Evolutionary conservation across 2,329 filamentous ascomycete species (phyloP), one percentile per base, ranked within the genome.

Genomic region (Leptographium galeiforme): DNA sequence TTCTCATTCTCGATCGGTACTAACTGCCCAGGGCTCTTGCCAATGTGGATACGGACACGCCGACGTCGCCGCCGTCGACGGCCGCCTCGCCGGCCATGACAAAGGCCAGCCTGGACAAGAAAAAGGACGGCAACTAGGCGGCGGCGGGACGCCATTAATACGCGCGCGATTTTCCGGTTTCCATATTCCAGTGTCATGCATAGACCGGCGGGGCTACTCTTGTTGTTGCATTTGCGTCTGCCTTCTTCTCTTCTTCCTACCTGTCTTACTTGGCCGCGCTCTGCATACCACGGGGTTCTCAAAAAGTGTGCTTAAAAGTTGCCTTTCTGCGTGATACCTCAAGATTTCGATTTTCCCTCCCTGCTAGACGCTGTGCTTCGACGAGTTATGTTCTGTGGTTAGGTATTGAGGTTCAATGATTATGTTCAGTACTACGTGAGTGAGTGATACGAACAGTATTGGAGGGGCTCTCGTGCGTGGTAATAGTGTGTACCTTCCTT

Each of bases 51-150:
- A 75, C 73, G 61, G 78, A 80, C 64, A 75, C 78, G 68, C 82
- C 76, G 57, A 76, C 79, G 62, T 88, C 85, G 61, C 85, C 86
- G 63, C 83, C 85, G 53, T 84, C 83, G 57, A 77, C 80, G 49
- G 73, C 80, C 58, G 81, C 78, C 54, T 87, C 84, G 53, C 84
- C 84, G 48, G 77, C 79, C 55, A 66, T 84, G 63, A 70, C 81
- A 58, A 86, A 85, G 71, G 76, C 74, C 57, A 75, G 74, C 57
- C 75, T 78, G 57, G 78, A 78, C 64, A 71, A 68, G 52, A 80
- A 81, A 65, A 75, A 75, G 68, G 72, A 71, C 62, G 69, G 70
- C 66, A 72, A 67, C 65, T 61, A 55, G 57, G 52, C 41, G 18
- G 19, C 34, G 38, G 34, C 12, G 34, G 33, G 34, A 8, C 34